These are phyloP conservation scores for Penicillium thymicola DNA, from an alignment of 2,329 filamentous ascomycete species.

Conservation along the genomic window DNA sequence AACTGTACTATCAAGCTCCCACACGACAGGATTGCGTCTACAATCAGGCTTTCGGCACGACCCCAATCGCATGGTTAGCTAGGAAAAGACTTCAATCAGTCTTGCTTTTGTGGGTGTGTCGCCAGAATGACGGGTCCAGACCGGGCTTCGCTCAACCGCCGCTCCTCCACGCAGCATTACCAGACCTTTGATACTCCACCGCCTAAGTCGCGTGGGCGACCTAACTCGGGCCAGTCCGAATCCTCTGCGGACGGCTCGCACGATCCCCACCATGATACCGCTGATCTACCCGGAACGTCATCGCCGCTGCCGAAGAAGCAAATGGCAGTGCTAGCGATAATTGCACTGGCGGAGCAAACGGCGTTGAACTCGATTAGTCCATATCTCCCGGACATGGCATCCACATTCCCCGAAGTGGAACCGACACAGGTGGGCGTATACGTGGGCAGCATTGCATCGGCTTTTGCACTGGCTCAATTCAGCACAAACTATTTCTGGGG, in stretches of 20 bases:
- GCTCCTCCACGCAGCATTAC: constrained; percentile 47
- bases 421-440: constrained; percentile 73
- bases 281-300: constrained; percentile 27
- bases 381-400: constrained; percentile 90
- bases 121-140: constrained; percentile 32
- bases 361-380: constrained; percentile 95
- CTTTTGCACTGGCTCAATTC: constrained; percentile 90
- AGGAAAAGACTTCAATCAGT: not conserved
- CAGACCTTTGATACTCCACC: constrained; percentile 49
- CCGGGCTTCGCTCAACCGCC: constrained; percentile 33
- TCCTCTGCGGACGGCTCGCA: constrained; percentile 36
- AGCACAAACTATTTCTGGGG: constrained; percentile 91
- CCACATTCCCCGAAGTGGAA: constrained; percentile 76
- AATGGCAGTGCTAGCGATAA: constrained; percentile 77
- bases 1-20: not conserved
- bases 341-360: constrained; percentile 91
- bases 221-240: constrained; percentile 42
- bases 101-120: not conserved
- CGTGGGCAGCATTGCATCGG: constrained; percentile 83
- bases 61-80: constrained; percentile 9
- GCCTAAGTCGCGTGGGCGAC: constrained; percentile 46
- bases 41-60: constrained; percentile 6
- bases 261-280: constrained; percentile 26
- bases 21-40: constrained; percentile 8
- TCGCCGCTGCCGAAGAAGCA: constrained; percentile 80